Base-by-base conservation (phyloP, 306 rosid species). In the Begonia loranthoides region DNA sequence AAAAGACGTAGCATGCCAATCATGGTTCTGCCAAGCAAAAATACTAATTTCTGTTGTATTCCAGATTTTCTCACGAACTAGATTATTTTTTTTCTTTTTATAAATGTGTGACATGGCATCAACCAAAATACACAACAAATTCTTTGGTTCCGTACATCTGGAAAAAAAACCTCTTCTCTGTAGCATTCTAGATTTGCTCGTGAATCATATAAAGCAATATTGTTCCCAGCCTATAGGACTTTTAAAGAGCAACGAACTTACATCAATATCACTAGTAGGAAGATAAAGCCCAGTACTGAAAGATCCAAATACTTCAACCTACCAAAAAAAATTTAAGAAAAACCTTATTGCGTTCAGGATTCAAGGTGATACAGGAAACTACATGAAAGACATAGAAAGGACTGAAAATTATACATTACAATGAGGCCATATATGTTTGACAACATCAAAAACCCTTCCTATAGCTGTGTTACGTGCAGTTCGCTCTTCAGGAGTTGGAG, bases 261-360 rank as follows among this genome's bases (percentile, higher is more conserved):
- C 99, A 61, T 90, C 99, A 50, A 90, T 71, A 56, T 90, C 99
- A 69, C 99, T 86, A 1, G 82, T 79, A 8, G 95, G 99, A 70
- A 90, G 99, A 71, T 82, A 90, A 22, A 90, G 70, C 54, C 99
- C 99, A 22, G 99, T 90, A 82, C 70, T 73, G 76, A 80, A 85
- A 33, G 95, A 90, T 41, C 99, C 99, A 74, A 86, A 90, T n/a
- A 90, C 75, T 65, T 90, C 95, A 41, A 86, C 94, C 99, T 90
- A 55, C 28, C 78, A 44, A 76, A 56, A 38, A 67, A 59, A 10
- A 57, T 40, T 62, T 48, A 56, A 1, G 52, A 16, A 41, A 16
- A 58, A 46, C 34, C 17, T 47, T 6, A 17, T 13, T 24, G 13
- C 70, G 17, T 51, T 61, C 51, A 45, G 13, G 13, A 12, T 45